A percentile compares a stretch with the other conserved stretches of the same genome.
phyloP scores from a whole-genome alignment of 2,329 filamentous ascomycete genomes.

The Tolypocladium tundrense region DNA sequence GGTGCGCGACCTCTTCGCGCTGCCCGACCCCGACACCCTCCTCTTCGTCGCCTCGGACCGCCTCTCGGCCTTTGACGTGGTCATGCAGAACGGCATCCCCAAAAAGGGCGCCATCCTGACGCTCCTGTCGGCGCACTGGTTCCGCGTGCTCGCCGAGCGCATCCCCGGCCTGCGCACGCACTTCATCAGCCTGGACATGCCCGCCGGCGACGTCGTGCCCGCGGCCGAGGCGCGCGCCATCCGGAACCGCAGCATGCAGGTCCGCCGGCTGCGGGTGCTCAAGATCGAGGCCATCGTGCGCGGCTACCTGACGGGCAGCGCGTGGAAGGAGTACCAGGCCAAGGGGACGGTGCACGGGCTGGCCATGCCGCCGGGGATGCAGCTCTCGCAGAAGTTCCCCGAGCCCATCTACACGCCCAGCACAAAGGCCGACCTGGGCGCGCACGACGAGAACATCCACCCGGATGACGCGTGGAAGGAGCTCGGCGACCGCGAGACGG shows the following conservation, averaged over 20 bases:
- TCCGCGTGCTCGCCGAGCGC: constrained; percentile 32
- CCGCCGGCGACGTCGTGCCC: constrained; percentile 17
- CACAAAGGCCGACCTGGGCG: constrained; percentile 73
- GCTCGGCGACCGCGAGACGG: constrained; percentile 21
- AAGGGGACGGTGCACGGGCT: constrained; percentile 74
- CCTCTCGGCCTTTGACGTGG: constrained; percentile 91
- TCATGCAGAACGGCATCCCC: constrained; percentile 60
- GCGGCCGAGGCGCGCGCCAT: constrained; percentile 39
- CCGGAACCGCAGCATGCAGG: constrained; percentile 64
- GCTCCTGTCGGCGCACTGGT: constrained; percentile 39
- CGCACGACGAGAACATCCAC: constrained; percentile 78
- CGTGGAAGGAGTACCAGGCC: constrained; percentile 65
- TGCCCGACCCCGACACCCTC: constrained; percentile 52
- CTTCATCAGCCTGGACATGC: constrained; percentile 35
- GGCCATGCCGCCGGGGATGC: constrained; percentile 53
- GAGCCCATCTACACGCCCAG: constrained; percentile 58
- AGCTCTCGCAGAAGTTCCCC: constrained; percentile 60
- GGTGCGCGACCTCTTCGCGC: constrained; percentile 70
- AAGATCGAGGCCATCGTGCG: constrained; percentile 43
- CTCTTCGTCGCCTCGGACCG: constrained; percentile 83
- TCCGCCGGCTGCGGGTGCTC: constrained; percentile 38
- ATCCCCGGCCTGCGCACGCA: constrained; percentile 41
- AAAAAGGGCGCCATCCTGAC: constrained; percentile 44
- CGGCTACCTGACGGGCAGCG: constrained; percentile 79
- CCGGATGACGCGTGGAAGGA: constrained; percentile 49